A percentile compares a stretch with the other conserved stretches of the same genome.
Conservation (phyloP, 805 yeast species). For the Nakazawaea pomicola region DNA sequence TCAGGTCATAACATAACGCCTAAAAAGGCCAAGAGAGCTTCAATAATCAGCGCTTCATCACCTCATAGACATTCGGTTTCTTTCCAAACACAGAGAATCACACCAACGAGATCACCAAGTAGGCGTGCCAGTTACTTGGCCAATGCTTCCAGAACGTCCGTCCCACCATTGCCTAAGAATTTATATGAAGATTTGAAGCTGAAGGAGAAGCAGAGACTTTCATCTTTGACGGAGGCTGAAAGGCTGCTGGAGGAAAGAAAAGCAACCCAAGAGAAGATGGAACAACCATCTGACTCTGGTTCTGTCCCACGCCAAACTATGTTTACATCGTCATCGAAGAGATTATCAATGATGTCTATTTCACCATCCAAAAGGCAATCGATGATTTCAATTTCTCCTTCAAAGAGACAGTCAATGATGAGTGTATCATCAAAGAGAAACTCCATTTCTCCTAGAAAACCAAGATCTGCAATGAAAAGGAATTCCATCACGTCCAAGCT, state of each 20-base stretch:
- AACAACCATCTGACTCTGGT: background rate
- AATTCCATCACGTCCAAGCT: constrained; percentile 69
- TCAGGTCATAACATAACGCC: constrained; percentile 14
- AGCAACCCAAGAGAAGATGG: constrained; percentile 4
- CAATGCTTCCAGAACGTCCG: constrained; percentile 14
- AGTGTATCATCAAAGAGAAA: constrained; percentile 12
- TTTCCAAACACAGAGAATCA: constrained; percentile 21
- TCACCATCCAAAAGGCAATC: constrained; percentile 19
- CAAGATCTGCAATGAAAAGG: constrained; percentile 38
- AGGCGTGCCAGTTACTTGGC: constrained; percentile 16
- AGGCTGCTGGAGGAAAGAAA: constrained; percentile 2
- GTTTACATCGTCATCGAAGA: constrained; percentile 7
- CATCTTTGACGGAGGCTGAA: constrained; percentile 7
- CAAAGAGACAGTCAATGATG: constrained; percentile 20
- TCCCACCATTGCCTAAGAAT: constrained; percentile 18
- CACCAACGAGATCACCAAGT: constrained; percentile 21
- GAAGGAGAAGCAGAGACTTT: background rate
- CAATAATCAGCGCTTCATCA: constrained; percentile 35
- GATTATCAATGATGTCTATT: constrained; percentile 16
- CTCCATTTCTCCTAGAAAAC: constrained; percentile 16
- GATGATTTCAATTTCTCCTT: constrained; percentile 13
- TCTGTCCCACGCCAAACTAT: background rate
- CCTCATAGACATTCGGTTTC: constrained; percentile 38
- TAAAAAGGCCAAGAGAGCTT: constrained; percentile 28
- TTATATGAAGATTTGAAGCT: constrained; percentile 12